A percentile compares a stretch with the other conserved stretches of the same genome.
Evolutionary conservation across 73 alveolate genomes (phyloP).

Genomic region (Blepharisma japonicum): DNA sequence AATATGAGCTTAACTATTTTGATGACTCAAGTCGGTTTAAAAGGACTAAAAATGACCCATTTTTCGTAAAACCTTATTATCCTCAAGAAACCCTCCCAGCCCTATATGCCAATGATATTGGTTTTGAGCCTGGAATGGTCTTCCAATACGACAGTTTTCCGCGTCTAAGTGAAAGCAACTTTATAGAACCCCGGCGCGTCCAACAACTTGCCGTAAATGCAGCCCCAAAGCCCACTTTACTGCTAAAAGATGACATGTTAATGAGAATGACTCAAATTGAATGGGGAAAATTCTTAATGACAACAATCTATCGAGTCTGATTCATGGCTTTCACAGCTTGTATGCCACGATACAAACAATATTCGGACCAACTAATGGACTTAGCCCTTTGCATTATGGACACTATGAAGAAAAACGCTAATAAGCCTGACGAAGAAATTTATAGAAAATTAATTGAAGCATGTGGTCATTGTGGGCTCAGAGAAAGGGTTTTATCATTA

Average conservation of each 20-base stretch:
- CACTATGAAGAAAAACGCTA: constrained; percentile 36
- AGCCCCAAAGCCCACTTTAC: constrained; percentile 34
- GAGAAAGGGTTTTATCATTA: constrained; percentile 49
- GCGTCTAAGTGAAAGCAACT: constrained; percentile 36
- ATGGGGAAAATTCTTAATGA: constrained; percentile 55
- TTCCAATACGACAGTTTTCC: constrained; percentile 55
- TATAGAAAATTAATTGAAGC: constrained; percentile 68
- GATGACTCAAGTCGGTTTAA: constrained; percentile 37
- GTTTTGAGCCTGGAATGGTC: constrained; percentile 38
- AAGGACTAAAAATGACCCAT: constrained; percentile 60
- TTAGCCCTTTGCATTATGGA: constrained; percentile 48
- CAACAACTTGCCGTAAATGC: constrained; percentile 39
- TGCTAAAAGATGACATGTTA: constrained; percentile 42
- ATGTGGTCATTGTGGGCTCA: constrained; percentile 62
- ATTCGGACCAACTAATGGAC: constrained; percentile 39
- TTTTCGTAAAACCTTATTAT: constrained; percentile 32
- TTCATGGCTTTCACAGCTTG: constrained; percentile 46
- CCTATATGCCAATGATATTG: constrained; percentile 52
- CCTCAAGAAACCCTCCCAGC: constrained; percentile 56
- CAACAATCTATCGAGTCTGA: constrained; percentile 55
- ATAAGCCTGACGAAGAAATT: constrained; percentile 49
- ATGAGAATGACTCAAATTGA: constrained; percentile 55
- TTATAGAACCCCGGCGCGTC: constrained; percentile 42
- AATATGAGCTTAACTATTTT: constrained; percentile 19
- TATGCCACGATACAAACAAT: constrained; percentile 41